phyloP scores from a whole-genome alignment of 148 eudicot species.

The Camellia japonica region DNA sequence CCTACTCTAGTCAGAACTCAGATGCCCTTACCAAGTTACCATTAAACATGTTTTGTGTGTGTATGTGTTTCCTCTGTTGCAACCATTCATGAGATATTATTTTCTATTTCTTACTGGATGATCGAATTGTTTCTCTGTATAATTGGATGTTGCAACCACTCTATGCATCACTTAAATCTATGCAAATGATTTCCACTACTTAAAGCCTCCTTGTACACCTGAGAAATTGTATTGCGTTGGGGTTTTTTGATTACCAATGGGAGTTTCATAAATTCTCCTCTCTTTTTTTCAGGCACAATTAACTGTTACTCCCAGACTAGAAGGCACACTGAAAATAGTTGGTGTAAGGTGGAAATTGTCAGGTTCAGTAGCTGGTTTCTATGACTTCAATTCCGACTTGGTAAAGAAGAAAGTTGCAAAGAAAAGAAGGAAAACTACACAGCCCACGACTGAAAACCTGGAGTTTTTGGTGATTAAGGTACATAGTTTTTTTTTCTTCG shows the following conservation, averaged over 20 bases:
- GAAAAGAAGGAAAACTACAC: conserved; percentile 47
- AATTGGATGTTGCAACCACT: too few relatives aligned
- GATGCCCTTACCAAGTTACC: too few relatives aligned
- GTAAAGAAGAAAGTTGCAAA: conserved; percentile 51
- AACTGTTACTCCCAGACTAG: conserved; percentile 66
- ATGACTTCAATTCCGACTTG: conserved; percentile 51
- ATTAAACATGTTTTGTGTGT: too few relatives aligned
- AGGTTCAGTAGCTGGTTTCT: conserved; percentile 76
- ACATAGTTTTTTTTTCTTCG: conserved; percentile 12
- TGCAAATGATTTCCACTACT: neutral
- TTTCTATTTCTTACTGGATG: too few relatives aligned
- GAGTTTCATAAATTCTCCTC: neutral
- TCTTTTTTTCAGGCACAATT: conserved; percentile 61
- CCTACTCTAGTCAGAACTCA: too few relatives aligned
- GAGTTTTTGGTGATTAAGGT: conserved; percentile 88
- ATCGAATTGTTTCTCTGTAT: too few relatives aligned
- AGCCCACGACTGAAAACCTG: conserved; percentile 41
- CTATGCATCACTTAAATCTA: too few relatives aligned
- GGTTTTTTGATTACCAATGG: too few relatives aligned
- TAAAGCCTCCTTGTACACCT: neutral
- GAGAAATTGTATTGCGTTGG: neutral
- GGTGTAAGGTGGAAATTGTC: conserved; percentile 97
- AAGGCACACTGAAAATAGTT: conserved; percentile 73
- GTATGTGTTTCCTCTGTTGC: too few relatives aligned
- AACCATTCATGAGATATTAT: too few relatives aligned